A percentile compares a stretch with the other conserved stretches of the same genome.
Evolutionary conservation across 768 basidiomycete genomes (phyloP).

Genomic region (Tricholoma furcatifolium): DNA sequence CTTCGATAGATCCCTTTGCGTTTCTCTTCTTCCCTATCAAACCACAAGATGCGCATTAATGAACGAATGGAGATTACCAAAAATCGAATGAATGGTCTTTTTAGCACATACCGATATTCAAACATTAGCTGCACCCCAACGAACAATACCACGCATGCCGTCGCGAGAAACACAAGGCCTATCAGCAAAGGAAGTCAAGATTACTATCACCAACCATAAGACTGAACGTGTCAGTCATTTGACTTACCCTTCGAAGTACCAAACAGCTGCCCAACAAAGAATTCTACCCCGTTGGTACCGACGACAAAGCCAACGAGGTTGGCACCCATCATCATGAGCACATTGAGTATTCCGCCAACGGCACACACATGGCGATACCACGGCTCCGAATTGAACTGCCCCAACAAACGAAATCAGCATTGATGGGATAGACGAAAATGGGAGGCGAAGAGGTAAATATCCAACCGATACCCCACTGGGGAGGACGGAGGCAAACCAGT

Average conservation of each 20-base stretch:
- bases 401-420: not conserved
- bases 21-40: slow-evolving; percentile 67
- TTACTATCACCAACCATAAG: not conserved
- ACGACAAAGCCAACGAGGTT: slow-evolving; percentile 96
- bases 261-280: slow-evolving; percentile 62
- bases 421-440: not conserved
- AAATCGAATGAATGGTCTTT: not conserved
- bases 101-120: slow-evolving; percentile 75
- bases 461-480: no score
- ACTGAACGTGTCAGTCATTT: not conserved
- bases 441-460: not conserved
- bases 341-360: slow-evolving; percentile 78
- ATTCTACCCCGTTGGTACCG: slow-evolving; percentile 74
- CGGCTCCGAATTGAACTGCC: slow-evolving; percentile 57
- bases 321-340: slow-evolving; percentile 86
- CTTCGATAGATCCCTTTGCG: slow-evolving; percentile 57
- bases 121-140: slow-evolving; percentile 91
- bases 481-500: no score
- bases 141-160: slow-evolving; percentile 67
- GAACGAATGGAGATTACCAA: not conserved
- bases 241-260: slow-evolving; percentile 64
- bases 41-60: slow-evolving; percentile 3
- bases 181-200: not conserved
- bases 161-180: slow-evolving; percentile 68
- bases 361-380: slow-evolving; percentile 93